Evolutionary conservation across 495 filamentous ascomycete genomes (phyloP), one percentile per base, ranked within the genome.

Genomic region (Annulohypoxylon moriforme): DNA sequence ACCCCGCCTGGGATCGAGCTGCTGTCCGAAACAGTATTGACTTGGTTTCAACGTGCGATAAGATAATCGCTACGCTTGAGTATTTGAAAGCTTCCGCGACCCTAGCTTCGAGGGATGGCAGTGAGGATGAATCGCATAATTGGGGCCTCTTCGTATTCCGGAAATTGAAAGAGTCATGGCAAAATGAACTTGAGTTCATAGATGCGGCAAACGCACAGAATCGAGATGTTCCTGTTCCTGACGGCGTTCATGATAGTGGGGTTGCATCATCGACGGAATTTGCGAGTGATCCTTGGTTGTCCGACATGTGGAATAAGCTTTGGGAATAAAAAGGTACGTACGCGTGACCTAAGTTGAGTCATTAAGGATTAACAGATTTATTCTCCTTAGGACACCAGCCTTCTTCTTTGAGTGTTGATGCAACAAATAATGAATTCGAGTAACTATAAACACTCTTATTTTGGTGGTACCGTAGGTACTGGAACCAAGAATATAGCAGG

Each of bases 1-100:
- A 84, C 33, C 76, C 78, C 18, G 71, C 68, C 5, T 82, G 82
- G 79, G 77, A 81, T 64, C 68, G 76, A 24, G 67, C 49, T 8
- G 61, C 64, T 0, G 76, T 81, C 4, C 64, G 73, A 4, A 64
- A 69, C 36, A 63, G 59, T 27, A 44, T 82, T 8, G 77, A 84
- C 49, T 49, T 82, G 36, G 66, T 82, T 0, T 52, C 31, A 0
- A 67, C 78, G 14, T 72, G 76, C 20, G 79, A 81, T 38, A 71
- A 67, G 42, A 61, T 82, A 10, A 60, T 69, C 24, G 57, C 29
- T 13, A 74, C 55, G 3, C 59, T 79, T 18, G 62, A 71, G 47
- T 44, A 53, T 14, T 25, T 73, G 33, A 63, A 57, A 9, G 50
- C 50, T 11, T 58, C 69, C 33, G 50, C 56, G 27, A 42, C 58